Conservation (phyloP, 805 yeast species). For the Candida gorgasii region DNA sequence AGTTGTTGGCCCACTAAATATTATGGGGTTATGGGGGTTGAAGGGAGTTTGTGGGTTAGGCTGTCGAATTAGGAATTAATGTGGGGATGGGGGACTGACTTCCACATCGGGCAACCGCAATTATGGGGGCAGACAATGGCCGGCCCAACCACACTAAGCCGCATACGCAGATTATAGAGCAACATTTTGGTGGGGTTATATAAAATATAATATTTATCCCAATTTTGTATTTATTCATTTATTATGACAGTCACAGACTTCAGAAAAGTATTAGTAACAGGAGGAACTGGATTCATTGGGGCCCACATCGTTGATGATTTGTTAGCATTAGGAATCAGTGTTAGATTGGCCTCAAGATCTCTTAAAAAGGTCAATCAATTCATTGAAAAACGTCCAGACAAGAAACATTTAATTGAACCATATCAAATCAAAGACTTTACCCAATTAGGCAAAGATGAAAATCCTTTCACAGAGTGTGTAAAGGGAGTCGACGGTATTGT, state of each 20-base stretch:
- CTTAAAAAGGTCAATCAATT: slow-evolving; percentile 19
- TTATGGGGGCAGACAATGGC: too few species aligned
- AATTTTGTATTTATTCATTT: neutral
- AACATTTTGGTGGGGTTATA: slow-evolving; percentile 10
- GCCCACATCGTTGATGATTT: slow-evolving; percentile 19
- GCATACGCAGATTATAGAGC: too few species aligned
- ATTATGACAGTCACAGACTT: slow-evolving; percentile 11
- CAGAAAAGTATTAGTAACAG: slow-evolving; percentile 19
- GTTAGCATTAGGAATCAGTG: slow-evolving; percentile 13
- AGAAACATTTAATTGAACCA: slow-evolving; percentile 16
- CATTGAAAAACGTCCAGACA: slow-evolving; percentile 14
- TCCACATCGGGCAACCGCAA: too few species aligned
- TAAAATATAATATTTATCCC: neutral
- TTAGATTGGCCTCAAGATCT: slow-evolving; percentile 17
- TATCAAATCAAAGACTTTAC: slow-evolving; percentile 18
- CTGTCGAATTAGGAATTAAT: too few species aligned
- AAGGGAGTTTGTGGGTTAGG: too few species aligned
- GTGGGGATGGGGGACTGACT: too few species aligned
- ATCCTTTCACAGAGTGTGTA: slow-evolving; percentile 18
- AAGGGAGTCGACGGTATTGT: slow-evolving; percentile 18
- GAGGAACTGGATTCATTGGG: slow-evolving; percentile 22
- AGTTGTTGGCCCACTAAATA: too few species aligned
- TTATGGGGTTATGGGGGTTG: too few species aligned
- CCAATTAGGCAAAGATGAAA: slow-evolving; percentile 10
- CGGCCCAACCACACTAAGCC: too few species aligned